Base-by-base conservation (phyloP, 768 basidiomycete genomes). In the Trametes elegans region DNA sequence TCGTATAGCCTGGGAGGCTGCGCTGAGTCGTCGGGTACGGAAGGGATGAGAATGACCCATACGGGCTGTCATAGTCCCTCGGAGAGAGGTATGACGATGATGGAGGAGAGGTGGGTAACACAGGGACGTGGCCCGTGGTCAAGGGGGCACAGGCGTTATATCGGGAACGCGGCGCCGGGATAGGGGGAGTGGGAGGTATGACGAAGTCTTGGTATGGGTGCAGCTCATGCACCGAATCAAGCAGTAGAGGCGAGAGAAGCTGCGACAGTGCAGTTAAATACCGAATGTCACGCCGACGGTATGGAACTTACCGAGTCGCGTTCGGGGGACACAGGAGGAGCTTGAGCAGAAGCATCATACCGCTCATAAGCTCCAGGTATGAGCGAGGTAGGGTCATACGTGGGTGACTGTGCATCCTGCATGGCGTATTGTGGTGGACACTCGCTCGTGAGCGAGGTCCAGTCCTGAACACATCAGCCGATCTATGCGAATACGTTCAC, bases 191-290 rank as follows among this genome's bases (percentile, higher is more conserved):
- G 13, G 38, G 49, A 6, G 49, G 49, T 11, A 26, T 31, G 14
- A 53, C 31, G 16, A 18, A 1, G 16, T 41, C 45, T n/a, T 38
- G 35, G n/a, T 7, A 49, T 28, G 40, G 32, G 26, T 27, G 23
- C 10, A 52, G 16, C 8, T 46, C 31, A 7, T 46, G 49, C 44
- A 57, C 43, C 4, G 26, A 44, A 5, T 16, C 10, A 14, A 57
- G 36, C 3, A 50, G 56, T 7, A 57, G 19, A 7, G 56, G 49
- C 4, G 56, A 52, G 19, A 57, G 23, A 10, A 52, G 19, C 56
- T 57, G 13, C 16, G 7, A 23, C 6, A 34, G 7, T 5, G 6
- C 18, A 23, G 6, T 35, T 35, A 35, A n/a, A 5, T n/a, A 13
- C 13, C 34, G 13, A 35, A 35, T 35, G 34, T 35, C 11, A 13